A percentile compares a stretch with the other conserved stretches of the same genome.
phyloP scores from a whole-genome alignment of 257 asterid genomes.

The Primulina tabacum region DNA sequence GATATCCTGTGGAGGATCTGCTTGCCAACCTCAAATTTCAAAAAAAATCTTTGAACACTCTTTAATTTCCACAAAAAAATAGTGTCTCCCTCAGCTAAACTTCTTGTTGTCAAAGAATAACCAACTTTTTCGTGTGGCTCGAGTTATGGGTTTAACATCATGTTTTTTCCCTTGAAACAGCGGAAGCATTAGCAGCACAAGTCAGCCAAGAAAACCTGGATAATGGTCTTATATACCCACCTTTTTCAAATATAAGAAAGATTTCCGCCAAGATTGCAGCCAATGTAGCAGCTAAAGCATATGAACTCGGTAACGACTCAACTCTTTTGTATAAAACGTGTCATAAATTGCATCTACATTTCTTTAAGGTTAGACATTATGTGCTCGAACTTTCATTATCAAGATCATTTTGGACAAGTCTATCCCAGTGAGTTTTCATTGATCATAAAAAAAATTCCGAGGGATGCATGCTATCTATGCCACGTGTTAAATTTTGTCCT shows the following conservation, averaged over 20 bases:
- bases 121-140: neutral
- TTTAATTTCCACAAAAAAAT: neutral
- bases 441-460: neutral
- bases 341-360: neutral
- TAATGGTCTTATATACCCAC: slow-evolving; percentile 82
- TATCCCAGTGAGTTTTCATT: neutral
- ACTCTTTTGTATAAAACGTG: neutral
- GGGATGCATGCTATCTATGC: neutral
- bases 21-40: neutral
- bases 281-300: slow-evolving; percentile 81
- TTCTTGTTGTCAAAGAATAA: too few species aligned
- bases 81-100: neutral
- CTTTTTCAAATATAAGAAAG: slow-evolving; percentile 72
- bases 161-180: slow-evolving; percentile 43
- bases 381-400: neutral
- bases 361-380: neutral
- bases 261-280: slow-evolving; percentile 93
- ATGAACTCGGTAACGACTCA: slow-evolving; percentile 62
- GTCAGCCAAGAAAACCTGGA: slow-evolving; percentile 72
- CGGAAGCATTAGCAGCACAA: slow-evolving; percentile 84
- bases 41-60: neutral
- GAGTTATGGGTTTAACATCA: neutral
- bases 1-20: neutral
- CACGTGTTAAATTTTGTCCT: neutral
- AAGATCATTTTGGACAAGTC: neutral